phyloP scores from a whole-genome alignment of 1,284 basidiomycete species.

The Rhizoctonia solani region DNA sequence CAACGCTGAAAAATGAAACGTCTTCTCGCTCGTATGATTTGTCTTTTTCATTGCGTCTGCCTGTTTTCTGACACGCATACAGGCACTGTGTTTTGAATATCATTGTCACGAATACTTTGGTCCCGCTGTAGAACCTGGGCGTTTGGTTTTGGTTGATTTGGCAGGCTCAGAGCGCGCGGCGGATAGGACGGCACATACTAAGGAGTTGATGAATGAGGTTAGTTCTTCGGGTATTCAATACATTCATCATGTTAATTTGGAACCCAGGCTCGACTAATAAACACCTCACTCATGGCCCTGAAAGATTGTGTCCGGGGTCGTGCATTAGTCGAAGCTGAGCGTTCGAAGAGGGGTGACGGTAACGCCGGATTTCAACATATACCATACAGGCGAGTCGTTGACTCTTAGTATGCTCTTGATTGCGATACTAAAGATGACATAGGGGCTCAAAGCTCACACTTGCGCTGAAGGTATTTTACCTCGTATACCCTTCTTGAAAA shows the following conservation, averaged over 20 bases:
- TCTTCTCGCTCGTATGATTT: conserved; percentile 23
- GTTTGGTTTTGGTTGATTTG: conserved; percentile 46
- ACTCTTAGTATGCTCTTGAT: not conserved
- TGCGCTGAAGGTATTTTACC: conserved; percentile 44
- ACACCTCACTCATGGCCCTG: conserved; percentile 48
- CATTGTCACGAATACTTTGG: conserved; percentile 44
- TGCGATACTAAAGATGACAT: not conserved
- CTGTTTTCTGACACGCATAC: conserved; percentile 33
- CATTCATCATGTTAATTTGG: not conserved
- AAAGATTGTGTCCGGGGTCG: conserved; percentile 48
- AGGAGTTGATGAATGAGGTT: conserved; percentile 34
- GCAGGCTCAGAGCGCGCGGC: conserved; percentile 39
- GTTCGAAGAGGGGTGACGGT: conserved; percentile 21
- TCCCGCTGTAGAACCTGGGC: conserved; percentile 47
- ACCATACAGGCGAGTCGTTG: conserved; percentile 42
- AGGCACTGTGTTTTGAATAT: conserved; percentile 48
- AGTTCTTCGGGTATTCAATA: conserved; percentile 39
- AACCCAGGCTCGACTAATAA: conserved; percentile 46
- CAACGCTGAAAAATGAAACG: conserved; percentile 44
- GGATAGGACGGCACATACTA: conserved; percentile 41
- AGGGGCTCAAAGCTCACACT: conserved; percentile 45
- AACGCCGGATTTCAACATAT: conserved; percentile 49
- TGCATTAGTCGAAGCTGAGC: conserved; percentile 27
- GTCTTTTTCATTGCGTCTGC: conserved; percentile 15
- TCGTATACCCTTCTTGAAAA: not conserved